Conservation (phyloP, 305 asterid species). For the Solanum hybrid region DNA sequence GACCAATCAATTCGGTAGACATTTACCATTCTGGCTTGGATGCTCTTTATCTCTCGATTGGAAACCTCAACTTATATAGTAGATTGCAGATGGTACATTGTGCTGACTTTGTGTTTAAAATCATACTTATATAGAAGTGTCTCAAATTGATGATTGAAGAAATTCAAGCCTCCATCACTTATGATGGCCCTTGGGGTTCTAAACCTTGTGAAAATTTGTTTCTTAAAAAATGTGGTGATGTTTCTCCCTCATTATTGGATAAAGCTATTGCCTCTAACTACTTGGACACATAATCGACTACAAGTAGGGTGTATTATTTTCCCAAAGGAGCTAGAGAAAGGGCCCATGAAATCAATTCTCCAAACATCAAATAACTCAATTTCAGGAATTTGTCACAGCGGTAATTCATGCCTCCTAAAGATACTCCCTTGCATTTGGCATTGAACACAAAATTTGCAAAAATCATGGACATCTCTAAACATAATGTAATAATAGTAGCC, state of each 20-base stretch:
- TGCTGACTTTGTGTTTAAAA: neutral
- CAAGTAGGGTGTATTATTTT: no score
- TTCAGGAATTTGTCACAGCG: neutral
- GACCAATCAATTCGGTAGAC: neutral
- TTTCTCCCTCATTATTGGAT: neutral
- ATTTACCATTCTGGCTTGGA: neutral
- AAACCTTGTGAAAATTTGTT: neutral
- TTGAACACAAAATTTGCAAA: no score
- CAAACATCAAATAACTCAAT: neutral
- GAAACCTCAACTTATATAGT: neutral
- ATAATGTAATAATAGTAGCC: no score
- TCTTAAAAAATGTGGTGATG: neutral
- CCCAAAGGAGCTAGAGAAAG: neutral
- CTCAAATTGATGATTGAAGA: neutral
- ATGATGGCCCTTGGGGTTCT: neutral
- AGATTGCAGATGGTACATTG: neutral
- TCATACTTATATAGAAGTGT: neutral
- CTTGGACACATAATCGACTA: neutral
- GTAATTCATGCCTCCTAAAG: no score
- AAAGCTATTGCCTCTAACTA: neutral
- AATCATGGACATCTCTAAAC: no score
- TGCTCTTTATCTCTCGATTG: neutral
- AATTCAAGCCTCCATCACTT: neutral
- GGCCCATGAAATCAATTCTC: neutral
- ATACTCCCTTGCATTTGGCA: no score